phyloP scores from a whole-genome alignment of 2,329 filamentous ascomycete species.

The Paecilomyces variotii region DNA sequence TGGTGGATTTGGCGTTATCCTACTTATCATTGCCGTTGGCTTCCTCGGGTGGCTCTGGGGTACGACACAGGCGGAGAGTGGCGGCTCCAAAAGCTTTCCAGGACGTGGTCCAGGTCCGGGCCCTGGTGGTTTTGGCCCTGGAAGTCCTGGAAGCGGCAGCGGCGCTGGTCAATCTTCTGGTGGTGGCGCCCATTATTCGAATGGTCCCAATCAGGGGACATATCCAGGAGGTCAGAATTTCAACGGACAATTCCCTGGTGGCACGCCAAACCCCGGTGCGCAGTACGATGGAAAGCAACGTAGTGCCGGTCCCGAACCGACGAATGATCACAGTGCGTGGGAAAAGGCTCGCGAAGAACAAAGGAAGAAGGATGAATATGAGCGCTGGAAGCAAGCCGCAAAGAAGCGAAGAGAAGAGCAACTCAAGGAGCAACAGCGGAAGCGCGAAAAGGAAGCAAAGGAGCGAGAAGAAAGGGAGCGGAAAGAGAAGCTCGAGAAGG shows the following conservation, averaged over 20 bases:
- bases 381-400: conserved; percentile 8
- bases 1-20: conserved; percentile 63
- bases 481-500: conserved; percentile 30
- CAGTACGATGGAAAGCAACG: conserved; percentile 29
- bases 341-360: background rate
- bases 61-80: conserved; percentile 50
- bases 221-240: conserved; percentile 19
- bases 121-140: conserved; percentile 17
- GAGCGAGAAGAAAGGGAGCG: conserved; percentile 32
- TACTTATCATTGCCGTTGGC: conserved; percentile 66
- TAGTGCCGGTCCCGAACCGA: conserved; percentile 16
- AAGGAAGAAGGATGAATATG: conserved; percentile 5
- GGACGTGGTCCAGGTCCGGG: conserved; percentile 8
- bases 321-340: conserved; percentile 7
- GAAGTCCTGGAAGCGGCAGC: conserved; percentile 17
- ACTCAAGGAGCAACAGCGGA: conserved; percentile 28
- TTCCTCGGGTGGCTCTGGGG: conserved; percentile 72
- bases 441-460: conserved; percentile 33
- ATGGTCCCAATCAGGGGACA: conserved; percentile 13
- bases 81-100: conserved; percentile 14
- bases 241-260: conserved; percentile 22
- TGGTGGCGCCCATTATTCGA: conserved; percentile 10
- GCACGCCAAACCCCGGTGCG: conserved; percentile 17
- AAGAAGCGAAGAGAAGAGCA: conserved; percentile 8
- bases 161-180: conserved; percentile 14